Base-by-base conservation (phyloP, 129 eudicot genomes). In the Mikania micrantha region DNA sequence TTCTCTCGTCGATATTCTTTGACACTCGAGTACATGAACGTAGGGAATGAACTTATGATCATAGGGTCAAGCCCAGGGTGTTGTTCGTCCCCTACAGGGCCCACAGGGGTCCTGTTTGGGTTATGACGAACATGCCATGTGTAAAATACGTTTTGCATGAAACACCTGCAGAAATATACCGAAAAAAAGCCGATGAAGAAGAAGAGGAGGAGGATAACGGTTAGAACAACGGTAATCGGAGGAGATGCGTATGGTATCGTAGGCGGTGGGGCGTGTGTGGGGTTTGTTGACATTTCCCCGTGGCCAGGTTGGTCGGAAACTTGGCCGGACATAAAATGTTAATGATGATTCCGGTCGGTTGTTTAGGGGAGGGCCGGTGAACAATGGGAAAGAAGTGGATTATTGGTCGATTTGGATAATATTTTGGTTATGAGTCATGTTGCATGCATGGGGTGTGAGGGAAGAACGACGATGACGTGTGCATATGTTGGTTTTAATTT, bases 131-230 rank as follows among this genome's bases (percentile, higher is more conserved):
- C 44, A 9, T 81, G 78, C 83, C 81, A 62, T 0, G 81, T 44
- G 65, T 67, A 65, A 8, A 85, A 63, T 13, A 85, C 8, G 24
- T 78, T 84, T 12, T 79, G 83, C 78, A 88, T 67, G 77, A 92
- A 84, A 72, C 87, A 85, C 59, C 87, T 75, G 44, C 91, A 92
- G 40, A 85, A 88, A 53, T 79, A 86, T 19, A 86, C 50, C 0
- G 88, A 75, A 48, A 82, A 88, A 34, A 92, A 85, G 10, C 89
- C 84, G 2, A 80, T 28, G 22, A 85, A 80, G 67, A 92, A 84
- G 40, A 85, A 73, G 0, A 82, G 47, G 25, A 92, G 83, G 34
- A 88, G 71, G 36, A 80, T 64, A 19, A 88, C 19, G 19, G 91
- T 91, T 27, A 88, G 47, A 32, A 85, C 21, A 5, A 92, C 75